phyloP scores from a whole-genome alignment of 2,329 filamentous ascomycete species.

The Gremmenia infestans region DNA sequence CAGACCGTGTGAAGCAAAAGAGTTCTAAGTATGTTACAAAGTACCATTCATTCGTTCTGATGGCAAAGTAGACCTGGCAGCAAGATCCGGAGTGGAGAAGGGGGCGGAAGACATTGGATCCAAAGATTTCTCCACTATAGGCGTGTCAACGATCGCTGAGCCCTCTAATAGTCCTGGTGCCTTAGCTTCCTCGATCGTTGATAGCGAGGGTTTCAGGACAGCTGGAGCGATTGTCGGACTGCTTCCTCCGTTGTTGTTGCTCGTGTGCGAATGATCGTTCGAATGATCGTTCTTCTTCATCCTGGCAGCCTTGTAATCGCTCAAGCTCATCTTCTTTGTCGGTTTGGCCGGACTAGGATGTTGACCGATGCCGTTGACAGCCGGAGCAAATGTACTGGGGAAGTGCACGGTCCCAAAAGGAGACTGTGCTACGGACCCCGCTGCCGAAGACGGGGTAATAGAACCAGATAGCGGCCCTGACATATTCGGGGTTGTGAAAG shows the following conservation, averaged over 20 bases:
- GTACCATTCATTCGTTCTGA: constrained; percentile 23
- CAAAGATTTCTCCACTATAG: constrained; percentile 29
- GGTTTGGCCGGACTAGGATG: constrained; percentile 55
- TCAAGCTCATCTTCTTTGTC: constrained; percentile 59
- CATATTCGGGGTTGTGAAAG: constrained; percentile 38
- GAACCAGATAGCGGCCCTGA: constrained; percentile 27
- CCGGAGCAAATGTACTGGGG: constrained; percentile 40
- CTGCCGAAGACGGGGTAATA: constrained; percentile 45
- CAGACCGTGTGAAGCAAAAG: constrained; percentile 16
- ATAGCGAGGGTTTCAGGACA: constrained; percentile 35
- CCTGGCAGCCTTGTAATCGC: constrained; percentile 56
- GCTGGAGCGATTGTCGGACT: constrained; percentile 32
- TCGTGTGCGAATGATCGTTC: constrained; percentile 17
- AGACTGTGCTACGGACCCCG: constrained; percentile 43
- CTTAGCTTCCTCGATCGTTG: constrained; percentile 39
- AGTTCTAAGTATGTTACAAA: constrained; percentile 36
- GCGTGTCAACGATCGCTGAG: constrained; percentile 32
- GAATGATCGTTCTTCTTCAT: constrained; percentile 30
- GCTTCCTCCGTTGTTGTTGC: constrained; percentile 14
- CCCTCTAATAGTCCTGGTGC: constrained; percentile 32
- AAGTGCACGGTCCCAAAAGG: constrained; percentile 42
- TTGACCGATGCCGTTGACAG: constrained; percentile 40
- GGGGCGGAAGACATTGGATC: constrained; percentile 16
- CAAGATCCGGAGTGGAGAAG: constrained; percentile 9
- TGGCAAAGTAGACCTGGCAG: constrained; percentile 11